Evolutionary conservation across 1,284 basidiomycete species (phyloP), one percentile per base, ranked within the genome.

Genomic region (Chalciporus sp.): DNA sequence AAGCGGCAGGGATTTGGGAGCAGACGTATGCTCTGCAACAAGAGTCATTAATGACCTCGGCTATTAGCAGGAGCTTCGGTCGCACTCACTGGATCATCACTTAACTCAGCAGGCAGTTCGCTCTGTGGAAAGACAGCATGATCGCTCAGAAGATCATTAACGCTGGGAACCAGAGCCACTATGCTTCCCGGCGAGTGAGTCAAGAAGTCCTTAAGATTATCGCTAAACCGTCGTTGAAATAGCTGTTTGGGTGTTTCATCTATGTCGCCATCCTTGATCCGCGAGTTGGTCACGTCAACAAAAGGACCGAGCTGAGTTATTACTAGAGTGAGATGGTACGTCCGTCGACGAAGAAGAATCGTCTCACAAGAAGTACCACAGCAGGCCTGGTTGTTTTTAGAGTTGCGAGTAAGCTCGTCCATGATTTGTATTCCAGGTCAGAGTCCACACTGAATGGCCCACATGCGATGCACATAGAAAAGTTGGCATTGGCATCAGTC

Each of bases 121-220:
- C 84, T 80, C 69, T 99, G 97, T 0, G 97, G 97, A 69, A 87
- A 97, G 12, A 92, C 93, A 1, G 83, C 82, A 67, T 97, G 94
- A 44, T 80, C 74, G 62, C 84, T 90, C 56, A 94, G 73, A 16
- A 96, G 69, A 66, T 99, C 96, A 33, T 86, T 79, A 10, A 92
- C 78, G 57, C 88, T 91, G 2, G 97, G 95, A 1, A 98, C 75
- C 39, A 99, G 67, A 11, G 97, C 74, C 8, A 90, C 80, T 5
- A 82, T 80, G 33, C 88, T 93, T 0, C 80, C 80, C 0, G 91
- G 88, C 0, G 83, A 87, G 0, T 74, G 69, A 37, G 82, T 75
- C 20, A 92, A 68, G 50, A 94, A 83, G 0, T 76, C 70, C 1
- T 74, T 69, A 1, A 99, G 71, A 4, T 82, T 82, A 17, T 78